These are phyloP conservation scores for Gossypium raimondii DNA, from an alignment of 345 rosid species.

Conservation along the genomic window DNA sequence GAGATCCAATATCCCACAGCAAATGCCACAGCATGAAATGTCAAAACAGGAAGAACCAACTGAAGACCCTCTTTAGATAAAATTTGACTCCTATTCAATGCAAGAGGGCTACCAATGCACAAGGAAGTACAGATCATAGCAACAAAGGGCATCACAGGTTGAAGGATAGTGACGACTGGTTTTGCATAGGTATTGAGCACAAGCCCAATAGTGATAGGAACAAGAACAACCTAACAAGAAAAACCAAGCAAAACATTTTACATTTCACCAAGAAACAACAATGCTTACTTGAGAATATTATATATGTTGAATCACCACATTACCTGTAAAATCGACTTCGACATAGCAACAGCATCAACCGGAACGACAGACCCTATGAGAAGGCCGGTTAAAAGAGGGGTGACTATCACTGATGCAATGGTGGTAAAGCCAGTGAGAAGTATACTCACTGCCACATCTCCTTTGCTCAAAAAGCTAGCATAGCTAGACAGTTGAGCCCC, in stretches of 20 bases:
- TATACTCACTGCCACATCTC: slow-evolving; percentile 92
- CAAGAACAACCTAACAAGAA: slow-evolving; percentile 71
- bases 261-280: slow-evolving; percentile 2
- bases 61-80: slow-evolving; percentile 63
- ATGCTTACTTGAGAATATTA: not conserved
- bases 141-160: slow-evolving; percentile 84
- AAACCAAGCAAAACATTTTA: slow-evolving; percentile 1
- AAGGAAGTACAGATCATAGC: slow-evolving; percentile 89
- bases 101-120: slow-evolving; percentile 95
- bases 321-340: slow-evolving; percentile 93
- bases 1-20: slow-evolving; percentile 82
- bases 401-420: slow-evolving; percentile 67
- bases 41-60: slow-evolving; percentile 68
- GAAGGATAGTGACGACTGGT: slow-evolving; percentile 60
- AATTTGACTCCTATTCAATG: slow-evolving; percentile 72
- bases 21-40: slow-evolving; percentile 79
- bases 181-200: slow-evolving; percentile 81
- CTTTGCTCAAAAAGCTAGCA: slow-evolving; percentile 73
- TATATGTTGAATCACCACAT: slow-evolving; percentile 8
- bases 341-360: slow-evolving; percentile 92
- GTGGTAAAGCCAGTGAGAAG: slow-evolving; percentile 82
- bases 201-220: slow-evolving; percentile 80
- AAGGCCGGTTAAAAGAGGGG: slow-evolving; percentile 64
- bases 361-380: slow-evolving; percentile 92
- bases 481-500: slow-evolving; percentile 93